Percentiles rank a stretch among this genome's conserved stretches.
These are phyloP conservation scores for Amylocarpus encephaloides DNA, from an alignment of 2,329 filamentous ascomycete species.

Conservation along the genomic window DNA sequence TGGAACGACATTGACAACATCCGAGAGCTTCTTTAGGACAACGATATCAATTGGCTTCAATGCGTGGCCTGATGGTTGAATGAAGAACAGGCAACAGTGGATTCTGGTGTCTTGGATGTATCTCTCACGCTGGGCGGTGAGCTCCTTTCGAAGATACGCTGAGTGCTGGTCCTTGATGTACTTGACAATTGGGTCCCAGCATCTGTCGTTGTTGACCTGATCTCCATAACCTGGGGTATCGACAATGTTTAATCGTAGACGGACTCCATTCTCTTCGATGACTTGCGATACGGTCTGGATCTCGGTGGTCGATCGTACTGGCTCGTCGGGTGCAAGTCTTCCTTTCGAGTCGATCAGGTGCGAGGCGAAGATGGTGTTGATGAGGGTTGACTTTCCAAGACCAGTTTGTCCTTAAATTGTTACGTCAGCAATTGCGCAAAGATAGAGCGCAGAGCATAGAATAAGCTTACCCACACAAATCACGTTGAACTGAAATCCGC, in stretches of 20 bases:
- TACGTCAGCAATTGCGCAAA: constrained; percentile 18
- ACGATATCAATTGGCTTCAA: constrained; percentile 99
- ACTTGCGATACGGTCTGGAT: constrained; percentile 97
- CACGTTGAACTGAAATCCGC: constrained; percentile 99
- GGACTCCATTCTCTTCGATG: constrained; percentile 98
- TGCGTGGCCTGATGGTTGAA: constrained; percentile 95
- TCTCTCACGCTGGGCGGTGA: constrained; percentile 96
- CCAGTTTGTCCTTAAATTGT: constrained; percentile 77
- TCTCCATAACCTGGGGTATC: constrained; percentile 98
- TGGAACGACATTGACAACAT: constrained; percentile 98
- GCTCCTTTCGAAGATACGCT: constrained; percentile 97
- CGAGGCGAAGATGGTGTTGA: constrained; percentile 99
- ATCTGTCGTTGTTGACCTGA: constrained; percentile 99
- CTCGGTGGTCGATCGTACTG: constrained; percentile 91
- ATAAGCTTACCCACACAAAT: constrained; percentile 88
- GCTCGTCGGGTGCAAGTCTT: constrained; percentile 84
- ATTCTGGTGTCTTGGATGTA: constrained; percentile 99
- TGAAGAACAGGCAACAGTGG: constrained; percentile 99
- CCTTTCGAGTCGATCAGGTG: constrained; percentile 99
- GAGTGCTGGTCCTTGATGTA: constrained; percentile 99
- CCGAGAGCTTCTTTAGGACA: constrained; percentile 97
- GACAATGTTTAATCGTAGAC: constrained; percentile 95
- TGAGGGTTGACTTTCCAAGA: constrained; percentile 95
- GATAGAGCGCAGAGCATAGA: not conserved
- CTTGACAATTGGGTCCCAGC: constrained; percentile 99